Conservation (phyloP, 163 green algal species). For the Chlorella variabilis region DNA sequence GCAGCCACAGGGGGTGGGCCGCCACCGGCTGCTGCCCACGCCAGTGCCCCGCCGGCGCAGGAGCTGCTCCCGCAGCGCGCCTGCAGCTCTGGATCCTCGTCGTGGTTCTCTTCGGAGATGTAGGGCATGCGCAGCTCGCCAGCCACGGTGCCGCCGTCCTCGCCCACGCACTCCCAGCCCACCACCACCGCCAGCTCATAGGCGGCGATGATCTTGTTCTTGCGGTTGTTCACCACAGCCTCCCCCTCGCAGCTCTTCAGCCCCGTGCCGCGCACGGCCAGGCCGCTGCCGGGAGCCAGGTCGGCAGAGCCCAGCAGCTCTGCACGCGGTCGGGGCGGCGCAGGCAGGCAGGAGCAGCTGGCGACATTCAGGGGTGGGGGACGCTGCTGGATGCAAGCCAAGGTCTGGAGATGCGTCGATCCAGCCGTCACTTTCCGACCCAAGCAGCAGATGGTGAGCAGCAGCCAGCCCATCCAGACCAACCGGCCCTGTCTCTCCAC, state of each 20-base stretch:
- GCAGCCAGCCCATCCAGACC: no score
- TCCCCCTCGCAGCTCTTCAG: slow-evolving; percentile 66
- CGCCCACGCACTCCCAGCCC: slow-evolving; percentile 64
- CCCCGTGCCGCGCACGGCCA: slow-evolving; percentile 23
- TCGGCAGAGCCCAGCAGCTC: slow-evolving; percentile 69
- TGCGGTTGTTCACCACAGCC: slow-evolving; percentile 92
- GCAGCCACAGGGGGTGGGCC: no score
- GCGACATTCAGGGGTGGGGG: no score
- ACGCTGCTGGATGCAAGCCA: no score
- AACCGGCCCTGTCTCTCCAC: no score
- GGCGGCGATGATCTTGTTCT: slow-evolving; percentile 77
- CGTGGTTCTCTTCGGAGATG: slow-evolving; percentile 93
- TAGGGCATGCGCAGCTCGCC: slow-evolving; percentile 83
- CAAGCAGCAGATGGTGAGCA: neutral
- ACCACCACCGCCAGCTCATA: slow-evolving; percentile 92
- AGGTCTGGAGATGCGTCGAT: no score
- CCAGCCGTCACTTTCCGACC: neutral
- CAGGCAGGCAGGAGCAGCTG: no score
- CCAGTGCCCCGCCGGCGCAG: no score
- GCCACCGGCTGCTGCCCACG: no score
- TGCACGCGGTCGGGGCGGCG: neutral
- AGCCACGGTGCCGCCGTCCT: slow-evolving; percentile 23
- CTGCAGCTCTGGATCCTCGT: slow-evolving; percentile 90
- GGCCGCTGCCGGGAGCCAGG: slow-evolving; percentile 36
- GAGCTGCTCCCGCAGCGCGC: no score